Conservation (phyloP, 192 early-diverging fungal species). For the Phycomyces blakesleeanus region DNA sequence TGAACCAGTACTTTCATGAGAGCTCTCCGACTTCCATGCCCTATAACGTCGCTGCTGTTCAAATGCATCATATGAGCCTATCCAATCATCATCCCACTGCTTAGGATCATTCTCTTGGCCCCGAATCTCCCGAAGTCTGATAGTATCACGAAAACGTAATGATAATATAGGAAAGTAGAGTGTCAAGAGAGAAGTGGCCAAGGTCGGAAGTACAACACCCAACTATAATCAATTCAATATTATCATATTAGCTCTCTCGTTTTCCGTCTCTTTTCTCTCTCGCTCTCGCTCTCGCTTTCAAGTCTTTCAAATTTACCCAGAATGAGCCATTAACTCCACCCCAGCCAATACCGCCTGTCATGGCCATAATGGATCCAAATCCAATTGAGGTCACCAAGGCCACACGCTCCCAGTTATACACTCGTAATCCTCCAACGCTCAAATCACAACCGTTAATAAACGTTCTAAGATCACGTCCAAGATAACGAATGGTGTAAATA, state of each 20-base stretch:
- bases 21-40: slow-evolving; percentile 25
- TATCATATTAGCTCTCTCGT: neutral
- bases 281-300: neutral
- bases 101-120: slow-evolving; percentile 37
- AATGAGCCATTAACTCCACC: slow-evolving; percentile 31
- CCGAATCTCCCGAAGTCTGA: slow-evolving; percentile 40
- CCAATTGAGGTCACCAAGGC: slow-evolving; percentile 38
- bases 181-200: slow-evolving; percentile 40
- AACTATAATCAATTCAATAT: slow-evolving; percentile 24
- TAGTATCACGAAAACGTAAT: slow-evolving; percentile 34
- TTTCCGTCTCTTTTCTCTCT: neutral
- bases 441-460: slow-evolving; percentile 51
- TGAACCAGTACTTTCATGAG: neutral
- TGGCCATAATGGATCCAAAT: slow-evolving; percentile 24
- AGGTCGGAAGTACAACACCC: slow-evolving; percentile 41
- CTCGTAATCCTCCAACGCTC: slow-evolving; percentile 37
- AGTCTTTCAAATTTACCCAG: slow-evolving; percentile 23
- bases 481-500: slow-evolving; percentile 40
- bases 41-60: slow-evolving; percentile 30
- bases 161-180: slow-evolving; percentile 51
- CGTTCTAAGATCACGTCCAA: slow-evolving; percentile 45
- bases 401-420: slow-evolving; percentile 50
- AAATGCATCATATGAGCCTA: slow-evolving; percentile 40
- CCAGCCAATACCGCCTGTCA: slow-evolving; percentile 30
- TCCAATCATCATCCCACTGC: slow-evolving; percentile 47